These are phyloP conservation scores for Peterozyma toletana DNA, from an alignment of 805 yeast genomes.

Conservation along the genomic window DNA sequence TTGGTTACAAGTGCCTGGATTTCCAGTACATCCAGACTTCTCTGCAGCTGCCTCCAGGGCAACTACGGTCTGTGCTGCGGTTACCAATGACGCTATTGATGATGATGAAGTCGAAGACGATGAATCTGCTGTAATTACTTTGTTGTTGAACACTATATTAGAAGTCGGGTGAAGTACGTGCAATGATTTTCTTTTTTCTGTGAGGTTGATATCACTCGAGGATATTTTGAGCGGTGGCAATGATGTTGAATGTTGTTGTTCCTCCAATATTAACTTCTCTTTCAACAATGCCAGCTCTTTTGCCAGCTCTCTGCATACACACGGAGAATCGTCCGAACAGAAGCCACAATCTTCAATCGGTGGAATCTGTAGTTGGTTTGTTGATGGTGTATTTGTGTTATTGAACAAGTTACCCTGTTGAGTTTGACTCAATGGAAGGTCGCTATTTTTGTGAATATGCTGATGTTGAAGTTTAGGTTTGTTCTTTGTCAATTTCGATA, in stretches of 20 bases:
- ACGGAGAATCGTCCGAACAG: conserved; percentile 86
- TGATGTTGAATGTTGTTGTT: conserved; percentile 8
- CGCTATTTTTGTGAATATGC: neutral
- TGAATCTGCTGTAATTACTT: conserved; percentile 8
- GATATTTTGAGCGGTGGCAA: conserved; percentile 10
- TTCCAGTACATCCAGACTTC: conserved; percentile 62
- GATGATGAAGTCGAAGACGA: conserved; percentile 6
- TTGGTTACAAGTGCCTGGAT: conserved; percentile 81
- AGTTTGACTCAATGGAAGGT: neutral
- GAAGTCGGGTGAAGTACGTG: conserved; percentile 65
- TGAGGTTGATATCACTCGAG: conserved; percentile 13
- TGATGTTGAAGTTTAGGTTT: conserved; percentile 2
- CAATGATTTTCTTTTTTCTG: conserved; percentile 25
- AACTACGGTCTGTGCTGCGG: conserved; percentile 5
- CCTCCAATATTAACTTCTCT: conserved; percentile 9
- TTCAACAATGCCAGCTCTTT: conserved; percentile 37
- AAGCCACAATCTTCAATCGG: conserved; percentile 81
- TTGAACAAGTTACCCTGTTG: neutral
- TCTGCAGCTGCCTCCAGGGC: conserved; percentile 11
- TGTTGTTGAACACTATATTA: conserved; percentile 35
- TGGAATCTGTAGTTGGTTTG: neutral
- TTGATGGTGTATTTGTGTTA: neutral
- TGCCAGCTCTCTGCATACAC: conserved; percentile 82
- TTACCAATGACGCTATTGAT: neutral
- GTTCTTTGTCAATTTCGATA: conserved; percentile 22